These are phyloP conservation scores for Pyrenophora graminea DNA, from an alignment of 2,329 filamentous ascomycete genomes.

Conservation along the genomic window DNA sequence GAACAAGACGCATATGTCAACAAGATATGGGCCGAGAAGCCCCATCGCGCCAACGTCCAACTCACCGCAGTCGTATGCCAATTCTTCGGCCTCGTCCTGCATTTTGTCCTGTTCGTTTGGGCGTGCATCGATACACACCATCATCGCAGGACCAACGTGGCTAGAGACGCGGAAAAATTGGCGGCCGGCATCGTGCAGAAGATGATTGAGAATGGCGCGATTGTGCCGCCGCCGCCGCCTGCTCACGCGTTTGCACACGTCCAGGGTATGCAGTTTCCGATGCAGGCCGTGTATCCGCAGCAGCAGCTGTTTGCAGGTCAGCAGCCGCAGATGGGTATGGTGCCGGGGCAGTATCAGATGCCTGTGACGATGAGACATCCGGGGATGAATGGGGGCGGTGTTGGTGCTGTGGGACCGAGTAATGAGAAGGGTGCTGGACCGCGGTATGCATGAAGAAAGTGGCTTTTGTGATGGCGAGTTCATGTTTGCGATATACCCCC, in stretches of 20 bases:
- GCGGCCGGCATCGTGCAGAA: conserved; percentile 41
- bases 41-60: conserved; percentile 24
- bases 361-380: neutral
- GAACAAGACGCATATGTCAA: conserved; percentile 41
- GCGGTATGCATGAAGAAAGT: conserved; percentile 18
- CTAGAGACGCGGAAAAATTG: conserved; percentile 39
- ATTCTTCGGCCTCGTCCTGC: conserved; percentile 35
- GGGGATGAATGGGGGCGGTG: neutral
- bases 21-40: conserved; percentile 30
- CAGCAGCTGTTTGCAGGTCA: neutral
- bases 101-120: conserved; percentile 46
- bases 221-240: conserved; percentile 30
- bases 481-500: no score
- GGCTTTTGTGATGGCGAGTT: no score
- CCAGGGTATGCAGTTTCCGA: conserved; percentile 13
- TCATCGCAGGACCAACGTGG: conserved; percentile 26
- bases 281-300: conserved; percentile 17
- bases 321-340: conserved; percentile 8
- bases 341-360: conserved; percentile 2
- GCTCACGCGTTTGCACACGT: conserved; percentile 10
- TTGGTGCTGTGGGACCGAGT: conserved; percentile 9
- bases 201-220: conserved; percentile 38
- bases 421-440: conserved; percentile 23
- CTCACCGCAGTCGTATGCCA: conserved; percentile 37
- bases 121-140: conserved; percentile 44